These are phyloP conservation scores for Penicillium olsonii DNA, from an alignment of 2,329 filamentous ascomycete species.

Conservation along the genomic window DNA sequence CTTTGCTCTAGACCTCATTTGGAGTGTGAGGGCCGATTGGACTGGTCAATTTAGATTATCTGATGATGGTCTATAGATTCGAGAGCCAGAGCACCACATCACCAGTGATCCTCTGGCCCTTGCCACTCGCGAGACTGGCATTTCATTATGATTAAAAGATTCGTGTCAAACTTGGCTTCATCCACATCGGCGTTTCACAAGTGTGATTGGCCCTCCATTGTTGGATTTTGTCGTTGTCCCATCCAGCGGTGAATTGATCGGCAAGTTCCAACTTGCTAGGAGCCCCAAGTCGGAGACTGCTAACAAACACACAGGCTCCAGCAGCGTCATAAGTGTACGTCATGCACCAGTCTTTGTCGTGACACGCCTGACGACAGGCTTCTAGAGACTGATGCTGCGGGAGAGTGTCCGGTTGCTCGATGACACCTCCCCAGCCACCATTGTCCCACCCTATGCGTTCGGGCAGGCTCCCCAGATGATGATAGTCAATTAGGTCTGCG, in stretches of 20 bases:
- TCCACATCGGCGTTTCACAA: constrained; percentile 26
- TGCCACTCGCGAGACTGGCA: not conserved
- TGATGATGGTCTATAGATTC: not conserved
- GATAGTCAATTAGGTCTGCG: constrained; percentile 35
- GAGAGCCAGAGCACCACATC: not conserved
- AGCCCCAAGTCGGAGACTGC: constrained; percentile 25
- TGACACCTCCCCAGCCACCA: constrained; percentile 34
- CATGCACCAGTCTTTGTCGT: constrained; percentile 25
- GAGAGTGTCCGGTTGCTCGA: constrained; percentile 26
- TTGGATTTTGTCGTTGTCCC: constrained; percentile 30
- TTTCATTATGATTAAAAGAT: constrained; percentile 21
- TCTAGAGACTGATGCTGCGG: constrained; percentile 32
- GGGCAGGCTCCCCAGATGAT: constrained; percentile 22
- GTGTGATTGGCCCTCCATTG: constrained; percentile 19
- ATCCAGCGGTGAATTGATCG: constrained; percentile 25
- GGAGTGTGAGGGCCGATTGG: not conserved
- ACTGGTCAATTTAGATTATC: not conserved
- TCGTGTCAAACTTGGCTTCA: constrained; percentile 28
- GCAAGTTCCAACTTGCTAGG: constrained; percentile 12
- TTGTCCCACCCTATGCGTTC: constrained; percentile 38
- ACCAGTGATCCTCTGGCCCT: not conserved
- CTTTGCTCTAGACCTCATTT: not conserved
- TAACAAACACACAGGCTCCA: constrained; percentile 26
- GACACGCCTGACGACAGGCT: constrained; percentile 30
- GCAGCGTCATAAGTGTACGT: constrained; percentile 28